Evolutionary conservation across 2,329 filamentous ascomycete genomes (phyloP), one percentile per base, ranked within the genome.

Genomic region (Colletotrichum coccodes): DNA sequence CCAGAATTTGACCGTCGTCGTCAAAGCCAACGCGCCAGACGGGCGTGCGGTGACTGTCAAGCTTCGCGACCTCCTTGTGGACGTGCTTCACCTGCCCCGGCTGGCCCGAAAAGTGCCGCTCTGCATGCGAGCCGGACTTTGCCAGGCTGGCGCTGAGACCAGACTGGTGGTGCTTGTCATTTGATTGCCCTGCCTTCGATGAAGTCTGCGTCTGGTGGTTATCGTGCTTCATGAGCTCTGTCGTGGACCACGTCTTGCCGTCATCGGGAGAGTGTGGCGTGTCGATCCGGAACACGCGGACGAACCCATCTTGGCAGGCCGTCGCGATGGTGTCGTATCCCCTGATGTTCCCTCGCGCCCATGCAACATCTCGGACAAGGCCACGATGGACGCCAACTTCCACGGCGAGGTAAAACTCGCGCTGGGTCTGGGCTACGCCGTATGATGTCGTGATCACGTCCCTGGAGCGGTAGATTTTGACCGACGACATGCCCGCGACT

Each of bases 271-370:
- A 78, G 70, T 80, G 81, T 0, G 87, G 86, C 0, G 92, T 92
- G 40, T 91, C 89, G 21, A 97, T 79, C 74, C 95, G 90, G 76
- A 97, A 97, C n/a, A 99, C 92, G 46, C 95, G 88, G 46, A 98
- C 90, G 73, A 90, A 91, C 3, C 96, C 95, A 77, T 99, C 96
- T 79, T 97, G 97, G 77, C 94, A 96, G 3, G 94, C 95, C 6
- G 95, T 97, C 3, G 95, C 96, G 73, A 98, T 88, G 65, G 95
- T 87, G 78, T 99, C 96, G 78, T 94, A 95, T 1, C 95, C 95
- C 44, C 95, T 86, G 74, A 97, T 94, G 72, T 94, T 97, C 14
- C 94, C 95, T 54, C 94, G 92, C 1, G 95, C 94, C 96, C 96
- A 99, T 2, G 94, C 91, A 1, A 98, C 89, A 77, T 98, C 95